Base-by-base conservation (phyloP, 2,329 filamentous ascomycete genomes). In the Fusarium buharicum region DNA sequence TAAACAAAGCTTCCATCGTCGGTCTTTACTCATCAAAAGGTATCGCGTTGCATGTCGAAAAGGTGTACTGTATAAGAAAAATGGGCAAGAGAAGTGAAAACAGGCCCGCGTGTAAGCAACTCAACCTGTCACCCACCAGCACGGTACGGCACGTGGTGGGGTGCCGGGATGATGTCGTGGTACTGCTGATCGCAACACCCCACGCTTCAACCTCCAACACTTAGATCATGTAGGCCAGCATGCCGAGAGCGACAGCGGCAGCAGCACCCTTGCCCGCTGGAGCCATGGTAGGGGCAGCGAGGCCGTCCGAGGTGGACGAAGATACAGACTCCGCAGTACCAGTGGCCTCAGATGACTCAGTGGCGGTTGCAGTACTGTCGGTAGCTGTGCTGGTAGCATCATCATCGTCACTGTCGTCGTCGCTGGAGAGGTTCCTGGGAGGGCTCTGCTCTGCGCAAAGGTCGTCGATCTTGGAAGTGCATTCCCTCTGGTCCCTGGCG, bases 141-240 rank as follows among this genome's bases (percentile, higher is more conserved):
- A 33, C 39, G 10, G 47, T 40, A 55, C 39, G 17, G 54, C 64
- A 64, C 62, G 50, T 69, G 55, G 43, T 50, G 37, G 54, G 45
- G 57, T 44, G 37, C 55, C 53, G 45, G 60, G 59, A 41, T 70
- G 18, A 58, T 59, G 36, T 68, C 46, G 50, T 66, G 45, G 64
- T 48, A 59, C 40, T 62, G 57, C 55, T 58, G 41, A 59, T 59
- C 30, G 45, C 55, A 55, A 46, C 43, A 50, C 52, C 55, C 46
- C 52, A 47, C 45, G 48, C 43, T 44, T 51, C 64, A 65, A 55
- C 67, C 67, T 22, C 22, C 17, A 53, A 36, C 50, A 49, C 50
- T 65, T 79, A 85, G 69, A 85, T 71, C 63, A 84, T 72, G 66
- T 81, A 82, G 63, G 83, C 84, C 59, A 86, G 73, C 39, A 85